A percentile compares a stretch with the other conserved stretches of the same genome.
Evolutionary conservation across 495 filamentous ascomycete genomes (phyloP).

Genomic region (Glutinoglossum americanum): DNA sequence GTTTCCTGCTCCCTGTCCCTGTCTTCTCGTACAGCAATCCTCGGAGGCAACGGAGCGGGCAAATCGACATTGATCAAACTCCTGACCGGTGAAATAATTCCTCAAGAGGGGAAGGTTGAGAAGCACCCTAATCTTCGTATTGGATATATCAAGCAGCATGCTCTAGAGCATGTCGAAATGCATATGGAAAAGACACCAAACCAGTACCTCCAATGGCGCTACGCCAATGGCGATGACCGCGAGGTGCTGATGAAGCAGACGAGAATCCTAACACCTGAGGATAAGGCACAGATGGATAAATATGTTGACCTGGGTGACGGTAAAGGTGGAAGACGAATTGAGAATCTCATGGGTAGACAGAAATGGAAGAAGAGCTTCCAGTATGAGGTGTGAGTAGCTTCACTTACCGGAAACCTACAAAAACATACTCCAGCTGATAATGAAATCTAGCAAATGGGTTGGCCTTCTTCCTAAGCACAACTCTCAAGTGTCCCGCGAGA

Average conservation of each 20-base stretch:
- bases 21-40: constrained; percentile 85
- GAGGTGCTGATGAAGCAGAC: constrained; percentile 97
- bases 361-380: constrained; percentile 99
- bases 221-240: constrained; percentile 87
- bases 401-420: not conserved
- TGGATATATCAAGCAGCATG: constrained; percentile 98
- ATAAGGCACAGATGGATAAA: constrained; percentile 79
- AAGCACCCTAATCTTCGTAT: constrained; percentile 98
- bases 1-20: constrained; percentile 72
- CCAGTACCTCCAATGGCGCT: constrained; percentile 98
- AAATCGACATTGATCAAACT: constrained; percentile 98
- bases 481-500: constrained; percentile 81
- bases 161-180: constrained; percentile 97
- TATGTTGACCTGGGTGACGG: constrained; percentile 67
- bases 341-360: constrained; percentile 81
- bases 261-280: constrained; percentile 63
- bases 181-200: constrained; percentile 98
- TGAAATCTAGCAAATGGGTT: constrained; percentile 53
- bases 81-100: constrained; percentile 85
- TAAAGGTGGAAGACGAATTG: constrained; percentile 53
- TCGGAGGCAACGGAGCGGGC: constrained; percentile 92
- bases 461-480: constrained; percentile 79
- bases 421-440: constrained; percentile 6
- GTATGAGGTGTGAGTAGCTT: constrained; percentile 60
- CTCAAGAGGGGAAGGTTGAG: constrained; percentile 72